Evolutionary conservation across 352 stramenopile genomes (phyloP), one percentile per base, ranked within the genome.

Genomic region (Phytopythium delawarense): DNA sequence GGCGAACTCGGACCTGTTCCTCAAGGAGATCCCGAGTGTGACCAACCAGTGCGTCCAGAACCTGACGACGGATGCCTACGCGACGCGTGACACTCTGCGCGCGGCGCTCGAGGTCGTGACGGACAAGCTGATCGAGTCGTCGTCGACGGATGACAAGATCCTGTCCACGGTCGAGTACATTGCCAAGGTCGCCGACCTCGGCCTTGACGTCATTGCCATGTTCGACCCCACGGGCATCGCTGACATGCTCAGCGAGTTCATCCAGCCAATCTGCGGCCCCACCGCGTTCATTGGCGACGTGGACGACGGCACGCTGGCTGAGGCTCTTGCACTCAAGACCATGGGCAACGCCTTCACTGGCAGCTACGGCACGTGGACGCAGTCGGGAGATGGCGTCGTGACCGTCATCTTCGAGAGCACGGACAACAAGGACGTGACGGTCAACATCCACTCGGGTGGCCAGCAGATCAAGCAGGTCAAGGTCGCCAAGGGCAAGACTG

Each of bases 251-350:
- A 76, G 68, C 39, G 75, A 85, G 59, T 87, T 78, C 60, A 71
- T 88, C 15, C 76, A 89, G 67, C 75, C 68, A 15, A 77, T 89
- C 48, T 89, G 80, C 55, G 78, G 80, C 1, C 80, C 80, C 1
- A 88, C 80, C 11, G 63, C 74, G 21, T 78, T 84, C 45, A 67
- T 87, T 9, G 74, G 78, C 16, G 72, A 87, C 40, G 77, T 89
- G 42, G 78, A 89, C 42, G 76, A 84, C 18, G 80, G 80, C 13
- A 65, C 61, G 1, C 64, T 78, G 6, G 63, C 72, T 0, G 60
- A 75, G 5, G 79, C 80, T 0, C 53, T 89, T 0, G 80, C 76
- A 1, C 39, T 89, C 16, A 76, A 61, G 7, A 75, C 71, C 1
- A 53, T 72, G 15, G 69, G 79, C n/a, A 68, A 73, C 15, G 80